Base-by-base conservation (phyloP, 306 rosid genomes). In the Senna siamea region DNA sequence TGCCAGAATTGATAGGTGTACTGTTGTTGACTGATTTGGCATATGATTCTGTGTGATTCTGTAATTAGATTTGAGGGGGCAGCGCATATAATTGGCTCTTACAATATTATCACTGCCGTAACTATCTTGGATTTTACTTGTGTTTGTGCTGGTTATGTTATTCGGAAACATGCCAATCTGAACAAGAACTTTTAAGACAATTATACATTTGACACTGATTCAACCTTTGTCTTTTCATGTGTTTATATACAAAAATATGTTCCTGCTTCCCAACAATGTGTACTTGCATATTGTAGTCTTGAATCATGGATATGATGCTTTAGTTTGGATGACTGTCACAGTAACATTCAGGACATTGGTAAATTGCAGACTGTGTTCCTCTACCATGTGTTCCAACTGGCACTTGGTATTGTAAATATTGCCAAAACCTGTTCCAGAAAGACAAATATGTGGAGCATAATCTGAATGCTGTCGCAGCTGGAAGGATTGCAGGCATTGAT, bases 331-430 rank as follows among this genome's bases (percentile, higher is more conserved):
- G 52, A 38, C 58, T 32, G 0, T 13, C 7, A 23, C 35, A 26
- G 37, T 67, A 67, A 60, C 23, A 19, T 46, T 19, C 57, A 37
- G 9, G 28, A 76, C 38, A 18, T 7, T 48, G 47, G 54, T 20
- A 54, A 37, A 85, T 81, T 79, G 60, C 92, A 95, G 99, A 83
- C 23, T 95, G 99, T 75, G 83, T 94, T 68, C 87, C 90, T 80
- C 82, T 92, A 48, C 81, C 88, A 69, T 55, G 68, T 38, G 52
- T 87, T 41, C 92, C 98, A 1, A 80, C 57, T 76, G 98, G 87
- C 38, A 66, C 87, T 70, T 92, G 99, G 99, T 95, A 89, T 84
- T 95, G 99, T 82, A 92, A 84, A 76, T 79, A 85, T 74, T 95
- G 99, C 85, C 92, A 84, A 81, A 84, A 78, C 78, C 20, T 81